Evolutionary conservation across 306 rosid genomes (phyloP).

Genomic region (Arachis hypogaea): DNA sequence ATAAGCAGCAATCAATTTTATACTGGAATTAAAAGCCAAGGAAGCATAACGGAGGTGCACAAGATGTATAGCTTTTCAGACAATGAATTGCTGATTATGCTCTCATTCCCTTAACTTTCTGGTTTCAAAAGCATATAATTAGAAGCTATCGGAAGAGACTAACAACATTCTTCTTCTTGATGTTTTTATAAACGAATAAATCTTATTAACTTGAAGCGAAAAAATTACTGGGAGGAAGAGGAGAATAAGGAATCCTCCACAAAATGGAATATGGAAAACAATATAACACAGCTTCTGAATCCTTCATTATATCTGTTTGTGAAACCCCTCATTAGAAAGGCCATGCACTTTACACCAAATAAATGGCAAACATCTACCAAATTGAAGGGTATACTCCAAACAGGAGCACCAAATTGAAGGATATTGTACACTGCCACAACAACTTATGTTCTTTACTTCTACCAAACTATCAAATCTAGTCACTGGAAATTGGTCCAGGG

Average conservation of each 20-base stretch:
- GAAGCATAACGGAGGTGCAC: slow-evolving; percentile 7
- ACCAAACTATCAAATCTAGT: not conserved
- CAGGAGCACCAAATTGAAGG: not conserved
- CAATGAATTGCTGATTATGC: not conserved
- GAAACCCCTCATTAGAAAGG: not conserved
- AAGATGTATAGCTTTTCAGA: not conserved
- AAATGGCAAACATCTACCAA: not conserved
- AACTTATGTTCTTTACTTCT: not conserved
- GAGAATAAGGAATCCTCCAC: not conserved
- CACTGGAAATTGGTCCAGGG: not conserved
- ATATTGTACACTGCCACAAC: not conserved
- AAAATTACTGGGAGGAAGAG: not conserved
- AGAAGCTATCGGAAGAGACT: not conserved
- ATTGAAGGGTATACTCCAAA: not conserved
- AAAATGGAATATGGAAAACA: not conserved
- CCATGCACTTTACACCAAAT: not conserved
- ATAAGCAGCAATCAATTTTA: slow-evolving; percentile 17
- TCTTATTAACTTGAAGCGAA: not conserved
- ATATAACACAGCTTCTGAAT: not conserved
- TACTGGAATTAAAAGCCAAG: slow-evolving; percentile 16
- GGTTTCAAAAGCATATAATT: not conserved
- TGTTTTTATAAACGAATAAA: not conserved
- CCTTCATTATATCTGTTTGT: not conserved
- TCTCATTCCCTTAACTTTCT: slow-evolving; percentile 6
- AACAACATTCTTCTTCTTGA: not conserved